These are phyloP conservation scores for Sinapis alba DNA, from an alignment of 441 rosid genomes.

Conservation along the genomic window DNA sequence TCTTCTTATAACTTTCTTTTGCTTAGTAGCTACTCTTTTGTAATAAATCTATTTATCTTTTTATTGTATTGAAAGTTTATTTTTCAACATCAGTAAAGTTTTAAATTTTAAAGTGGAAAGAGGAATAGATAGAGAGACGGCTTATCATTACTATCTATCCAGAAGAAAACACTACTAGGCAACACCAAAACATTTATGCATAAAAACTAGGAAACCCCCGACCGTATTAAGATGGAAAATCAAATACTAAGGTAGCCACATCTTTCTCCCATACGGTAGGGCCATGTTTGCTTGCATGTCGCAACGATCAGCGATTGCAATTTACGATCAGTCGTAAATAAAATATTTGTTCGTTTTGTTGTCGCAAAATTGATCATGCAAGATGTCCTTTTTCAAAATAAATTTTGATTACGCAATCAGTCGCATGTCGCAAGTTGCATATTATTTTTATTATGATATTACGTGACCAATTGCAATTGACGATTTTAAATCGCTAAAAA, in stretches of 20 bases:
- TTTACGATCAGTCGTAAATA: no score
- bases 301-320: no score
- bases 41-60: neutral
- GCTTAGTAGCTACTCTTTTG: neutral
- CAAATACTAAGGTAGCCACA: neutral
- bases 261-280: neutral
- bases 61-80: neutral
- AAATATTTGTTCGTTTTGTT: no score
- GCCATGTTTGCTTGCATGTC: no score
- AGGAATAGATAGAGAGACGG: neutral
- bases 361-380: no score
- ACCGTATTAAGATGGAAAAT: neutral
- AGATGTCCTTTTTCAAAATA: no score
- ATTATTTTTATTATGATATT: no score
- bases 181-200: neutral
- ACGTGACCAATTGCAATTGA: no score
- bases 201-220: neutral
- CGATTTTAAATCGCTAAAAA: no score
- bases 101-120: neutral
- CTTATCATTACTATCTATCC: neutral
- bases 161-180: neutral
- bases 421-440: no score
- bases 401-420: no score
- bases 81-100: neutral
- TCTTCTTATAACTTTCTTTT: neutral